Evolutionary conservation across 768 basidiomycete species (phyloP).

Genomic region (Naematelia aurantialba): DNA sequence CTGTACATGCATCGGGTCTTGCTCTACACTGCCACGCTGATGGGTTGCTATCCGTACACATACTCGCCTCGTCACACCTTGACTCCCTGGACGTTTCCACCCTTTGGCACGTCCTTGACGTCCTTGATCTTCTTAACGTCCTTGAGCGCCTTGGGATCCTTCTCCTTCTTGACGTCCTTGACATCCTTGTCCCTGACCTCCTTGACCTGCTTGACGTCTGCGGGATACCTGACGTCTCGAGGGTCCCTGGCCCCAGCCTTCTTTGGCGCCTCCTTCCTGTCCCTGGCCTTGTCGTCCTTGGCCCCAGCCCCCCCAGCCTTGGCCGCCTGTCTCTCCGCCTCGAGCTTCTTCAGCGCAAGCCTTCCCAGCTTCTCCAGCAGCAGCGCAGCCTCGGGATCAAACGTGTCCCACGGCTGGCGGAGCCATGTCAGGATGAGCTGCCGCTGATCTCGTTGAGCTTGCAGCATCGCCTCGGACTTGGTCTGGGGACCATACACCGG

Average conservation of each 20-base stretch:
- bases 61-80: no score
- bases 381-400: constrained; percentile 35
- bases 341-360: constrained; percentile 25
- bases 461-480: constrained; percentile 20
- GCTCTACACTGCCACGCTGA: no score
- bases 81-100: no score
- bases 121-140: constrained; percentile 2
- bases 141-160: constrained; percentile 5
- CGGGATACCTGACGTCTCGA: constrained; percentile 7
- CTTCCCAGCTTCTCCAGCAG: constrained; percentile 26
- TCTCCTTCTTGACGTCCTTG: constrained; percentile 10
- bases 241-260: neutral
- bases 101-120: no score
- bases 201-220: constrained; percentile 12
- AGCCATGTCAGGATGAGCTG: constrained; percentile 33
- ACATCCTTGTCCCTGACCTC: constrained; percentile 5
- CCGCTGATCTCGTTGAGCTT: constrained; percentile 33
- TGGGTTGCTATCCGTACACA: no score
- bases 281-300: constrained; percentile 7
- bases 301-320: constrained; percentile 4
- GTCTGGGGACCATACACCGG: constrained; percentile 35
- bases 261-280: neutral
- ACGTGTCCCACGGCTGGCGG: constrained; percentile 34
- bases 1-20: no score
- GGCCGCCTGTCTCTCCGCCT: constrained; percentile 16